phyloP scores from a whole-genome alignment of 2,329 filamentous ascomycete species.

The Penicillium corylophilum region DNA sequence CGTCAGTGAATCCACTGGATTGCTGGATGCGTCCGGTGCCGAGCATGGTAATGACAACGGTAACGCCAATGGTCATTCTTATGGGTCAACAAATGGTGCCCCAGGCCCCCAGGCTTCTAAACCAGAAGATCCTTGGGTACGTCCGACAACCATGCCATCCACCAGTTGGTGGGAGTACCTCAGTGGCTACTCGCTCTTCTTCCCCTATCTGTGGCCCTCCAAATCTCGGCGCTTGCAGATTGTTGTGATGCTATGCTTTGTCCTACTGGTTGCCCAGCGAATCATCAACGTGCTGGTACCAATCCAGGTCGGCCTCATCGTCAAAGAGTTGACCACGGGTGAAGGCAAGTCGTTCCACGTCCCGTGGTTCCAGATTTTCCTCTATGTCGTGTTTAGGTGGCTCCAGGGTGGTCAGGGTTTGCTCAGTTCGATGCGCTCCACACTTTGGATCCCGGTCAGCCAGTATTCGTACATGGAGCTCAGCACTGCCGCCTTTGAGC shows the following conservation, averaged over 20 bases:
- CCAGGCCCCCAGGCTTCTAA: slow-evolving; percentile 44
- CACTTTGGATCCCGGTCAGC: slow-evolving; percentile 93
- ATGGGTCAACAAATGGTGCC: slow-evolving; percentile 50
- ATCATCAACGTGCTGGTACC: slow-evolving; percentile 85
- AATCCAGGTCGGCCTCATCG: slow-evolving; percentile 74
- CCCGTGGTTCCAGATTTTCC: slow-evolving; percentile 70
- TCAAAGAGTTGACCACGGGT: slow-evolving; percentile 66
- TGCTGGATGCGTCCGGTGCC: slow-evolving; percentile 40
- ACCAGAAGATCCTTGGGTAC: slow-evolving; percentile 74
- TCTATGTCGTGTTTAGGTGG: slow-evolving; percentile 76
- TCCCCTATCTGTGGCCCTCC: slow-evolving; percentile 94
- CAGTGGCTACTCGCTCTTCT: slow-evolving; percentile 87
- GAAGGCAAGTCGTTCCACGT: slow-evolving; percentile 54
- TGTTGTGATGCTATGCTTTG: slow-evolving; percentile 77
- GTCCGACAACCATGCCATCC: slow-evolving; percentile 79
- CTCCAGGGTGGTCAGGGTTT: slow-evolving; percentile 87
- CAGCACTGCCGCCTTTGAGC: slow-evolving; percentile 93
- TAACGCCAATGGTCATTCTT: slow-evolving; percentile 48
- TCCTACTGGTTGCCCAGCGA: slow-evolving; percentile 76
- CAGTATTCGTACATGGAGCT: slow-evolving; percentile 96
- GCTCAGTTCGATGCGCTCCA: slow-evolving; percentile 75
- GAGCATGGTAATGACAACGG: slow-evolving; percentile 45
- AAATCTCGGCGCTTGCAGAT: slow-evolving; percentile 73
- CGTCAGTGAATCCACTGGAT: slow-evolving; percentile 43
- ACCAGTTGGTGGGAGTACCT: slow-evolving; percentile 97